These are phyloP conservation scores for Amphirosellinia nigrospora DNA, from an alignment of 495 filamentous ascomycete genomes.

Conservation along the genomic window DNA sequence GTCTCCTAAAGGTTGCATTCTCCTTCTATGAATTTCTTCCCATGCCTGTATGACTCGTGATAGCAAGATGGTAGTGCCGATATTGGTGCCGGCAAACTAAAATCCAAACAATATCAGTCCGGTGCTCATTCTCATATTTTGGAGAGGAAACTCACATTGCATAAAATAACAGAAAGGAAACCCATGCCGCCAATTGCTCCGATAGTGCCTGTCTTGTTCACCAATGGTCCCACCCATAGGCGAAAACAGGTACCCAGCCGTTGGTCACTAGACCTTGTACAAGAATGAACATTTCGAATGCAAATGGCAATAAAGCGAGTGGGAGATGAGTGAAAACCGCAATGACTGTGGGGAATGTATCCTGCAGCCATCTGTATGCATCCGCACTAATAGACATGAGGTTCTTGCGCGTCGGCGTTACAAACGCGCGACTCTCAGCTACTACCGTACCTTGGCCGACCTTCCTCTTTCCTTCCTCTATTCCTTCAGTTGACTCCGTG, in stretches of 20 bases:
- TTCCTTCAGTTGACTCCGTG: conserved; percentile 13
- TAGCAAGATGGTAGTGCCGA: conserved; percentile 71
- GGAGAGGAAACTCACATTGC: conserved; percentile 61
- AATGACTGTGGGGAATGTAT: conserved; percentile 69
- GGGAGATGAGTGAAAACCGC: conserved; percentile 66
- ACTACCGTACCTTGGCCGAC: not conserved
- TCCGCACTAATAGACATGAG: conserved; percentile 53
- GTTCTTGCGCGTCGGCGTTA: not conserved
- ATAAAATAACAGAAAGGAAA: conserved; percentile 69
- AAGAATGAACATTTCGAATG: conserved; percentile 71
- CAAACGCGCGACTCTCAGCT: not conserved
- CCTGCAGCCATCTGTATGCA: conserved; percentile 60
- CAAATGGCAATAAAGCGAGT: conserved; percentile 67
- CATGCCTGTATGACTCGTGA: conserved; percentile 69
- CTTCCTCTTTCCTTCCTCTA: conserved; percentile 9
- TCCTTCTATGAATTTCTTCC: conserved; percentile 58
- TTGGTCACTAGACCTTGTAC: conserved; percentile 70
- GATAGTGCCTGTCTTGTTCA: conserved; percentile 66
- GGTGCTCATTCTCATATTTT: not conserved
- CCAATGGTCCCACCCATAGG: conserved; percentile 71
- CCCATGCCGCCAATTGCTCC: conserved; percentile 71
- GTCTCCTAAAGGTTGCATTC: conserved; percentile 53
- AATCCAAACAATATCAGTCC: not conserved
- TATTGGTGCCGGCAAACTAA: conserved; percentile 73
- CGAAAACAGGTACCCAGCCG: conserved; percentile 71